Evolutionary conservation across 2,329 filamentous ascomycete genomes (phyloP), one percentile per base, ranked within the genome.

Genomic region (Dissoconium aciculare): DNA sequence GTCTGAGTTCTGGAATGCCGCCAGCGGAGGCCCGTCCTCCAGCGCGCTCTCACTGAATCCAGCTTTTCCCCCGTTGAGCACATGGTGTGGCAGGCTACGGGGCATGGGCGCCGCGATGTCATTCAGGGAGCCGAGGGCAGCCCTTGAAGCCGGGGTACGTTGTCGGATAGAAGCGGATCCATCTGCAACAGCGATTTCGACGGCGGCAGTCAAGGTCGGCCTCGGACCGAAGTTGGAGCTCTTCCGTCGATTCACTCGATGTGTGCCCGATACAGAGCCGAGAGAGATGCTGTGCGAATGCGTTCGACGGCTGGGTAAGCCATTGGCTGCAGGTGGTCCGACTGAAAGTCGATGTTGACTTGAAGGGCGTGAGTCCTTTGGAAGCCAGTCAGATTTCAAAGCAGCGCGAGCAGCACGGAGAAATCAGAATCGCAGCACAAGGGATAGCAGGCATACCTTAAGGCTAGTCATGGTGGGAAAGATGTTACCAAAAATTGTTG

Each of bases 181-280:
- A 60, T 75, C 53, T 67, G 66, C 64, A 37, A 69, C 68, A 43
- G 77, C 73, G 36, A 73, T 72, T 34, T 57, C 57, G 30, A 58
- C 56, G 2, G 76, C 79, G 9, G 77, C 77, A 39, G 87, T 63
- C 32, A 79, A 81, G 11, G 79, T 76, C 27, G 78, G 72, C 57
- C 79, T 85, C 54, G 71, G 67, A 41, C 74, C 78, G 38, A 81
- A 83, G 52, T 71, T 74, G 53, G 92, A 84, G 59, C 85, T 94
- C 70, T 95, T 95, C 48, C 89, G 74, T 50, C 87, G 81, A 46
- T 81, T 84, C 44, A 95, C 74, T 46, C 89, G 80, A 57, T 93
- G 80, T 55, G 73, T 76, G 46, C 75, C 62, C 62, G 85, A 87
- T 51, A 85, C 70, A 35, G 78, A 73, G 45, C 74, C 73, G 36